These are phyloP conservation scores for Gentiana macrophylla DNA, from an alignment of 257 asterid genomes.

Conservation along the genomic window DNA sequence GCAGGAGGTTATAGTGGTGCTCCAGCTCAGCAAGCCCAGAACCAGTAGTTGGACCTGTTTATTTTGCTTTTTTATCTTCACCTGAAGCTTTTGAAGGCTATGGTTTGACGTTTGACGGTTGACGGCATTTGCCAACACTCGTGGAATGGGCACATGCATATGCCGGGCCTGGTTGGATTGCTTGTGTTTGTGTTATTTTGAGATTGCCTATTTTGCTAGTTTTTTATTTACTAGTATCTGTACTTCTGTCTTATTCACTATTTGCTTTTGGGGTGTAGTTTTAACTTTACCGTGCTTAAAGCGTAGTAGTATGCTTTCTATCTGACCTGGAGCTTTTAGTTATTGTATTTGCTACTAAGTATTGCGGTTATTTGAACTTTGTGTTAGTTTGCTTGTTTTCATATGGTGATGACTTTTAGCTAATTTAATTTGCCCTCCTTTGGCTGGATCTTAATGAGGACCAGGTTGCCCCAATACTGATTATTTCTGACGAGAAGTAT, in stretches of 20 bases:
- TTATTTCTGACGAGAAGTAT: too few species aligned
- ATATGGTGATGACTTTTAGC: conserved; percentile 16
- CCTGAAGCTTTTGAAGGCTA: conserved; percentile 16
- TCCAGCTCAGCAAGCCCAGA: conserved; percentile 40
- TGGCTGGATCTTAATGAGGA: conserved; percentile 13
- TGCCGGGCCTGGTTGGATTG: conserved; percentile 45
- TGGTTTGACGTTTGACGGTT: conserved; percentile 25
- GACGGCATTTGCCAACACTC: conserved; percentile 19
- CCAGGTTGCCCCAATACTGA: not conserved
- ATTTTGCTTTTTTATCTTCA: not conserved
- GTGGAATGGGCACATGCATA: conserved; percentile 25
- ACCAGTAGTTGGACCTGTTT: conserved; percentile 27
- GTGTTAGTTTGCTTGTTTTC: conserved; percentile 22
- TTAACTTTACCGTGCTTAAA: conserved; percentile 36
- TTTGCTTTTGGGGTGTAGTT: conserved; percentile 40
- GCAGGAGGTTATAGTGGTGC: conserved; percentile 59
- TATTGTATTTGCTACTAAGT: conserved; percentile 32
- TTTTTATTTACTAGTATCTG: conserved; percentile 40
- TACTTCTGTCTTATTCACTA: conserved; percentile 29
- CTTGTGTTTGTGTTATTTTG: conserved; percentile 34
- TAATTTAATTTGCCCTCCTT: conserved; percentile 10
- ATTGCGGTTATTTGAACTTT: conserved; percentile 22
- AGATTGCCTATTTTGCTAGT: conserved; percentile 35
- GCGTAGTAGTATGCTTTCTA: conserved; percentile 16
- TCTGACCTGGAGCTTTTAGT: conserved; percentile 31